Conservation (phyloP, 352 stramenopile species). For the Pythium myriotylum region DNA sequence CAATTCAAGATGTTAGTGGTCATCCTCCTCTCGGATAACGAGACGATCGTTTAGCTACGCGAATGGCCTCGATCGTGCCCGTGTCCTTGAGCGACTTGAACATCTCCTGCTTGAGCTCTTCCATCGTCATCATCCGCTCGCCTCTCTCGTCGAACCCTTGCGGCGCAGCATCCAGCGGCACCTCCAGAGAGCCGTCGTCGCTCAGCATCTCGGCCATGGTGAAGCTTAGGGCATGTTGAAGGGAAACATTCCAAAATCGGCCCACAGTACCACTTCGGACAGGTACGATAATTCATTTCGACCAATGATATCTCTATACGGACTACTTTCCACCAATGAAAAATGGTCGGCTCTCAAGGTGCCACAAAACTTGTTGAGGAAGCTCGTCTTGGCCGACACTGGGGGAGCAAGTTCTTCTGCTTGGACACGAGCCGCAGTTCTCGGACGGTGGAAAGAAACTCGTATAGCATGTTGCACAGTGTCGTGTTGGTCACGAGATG, state of each 20-base stretch:
- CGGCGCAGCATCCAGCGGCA: background rate
- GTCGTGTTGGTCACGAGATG: conserved; percentile 19
- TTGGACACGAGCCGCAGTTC: conserved; percentile 78
- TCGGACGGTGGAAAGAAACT: conserved; percentile 79
- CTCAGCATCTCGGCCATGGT: conserved; percentile 12
- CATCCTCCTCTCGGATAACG: too few relatives aligned
- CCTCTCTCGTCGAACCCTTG: background rate
- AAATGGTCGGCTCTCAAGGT: too few relatives aligned
- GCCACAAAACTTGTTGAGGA: background rate
- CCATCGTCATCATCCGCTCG: conserved; percentile 50
- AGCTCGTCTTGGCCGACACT: background rate
- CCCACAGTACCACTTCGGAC: background rate
- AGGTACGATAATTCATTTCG: conserved; percentile 4
- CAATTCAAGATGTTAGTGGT: background rate
- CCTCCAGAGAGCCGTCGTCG: conserved; percentile 7
- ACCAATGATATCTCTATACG: background rate
- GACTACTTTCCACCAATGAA: conserved; percentile 9
- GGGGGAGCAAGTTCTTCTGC: conserved; percentile 70
- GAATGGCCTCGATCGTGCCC: conserved; percentile 62
- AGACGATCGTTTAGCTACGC: too few relatives aligned
- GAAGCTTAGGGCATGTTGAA: conserved; percentile 6
- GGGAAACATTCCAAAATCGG: conserved; percentile 22
- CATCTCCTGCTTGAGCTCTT: conserved; percentile 71
- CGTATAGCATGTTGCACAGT: conserved; percentile 32
- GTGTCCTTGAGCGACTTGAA: conserved; percentile 70